Conservation (phyloP, 306 rosid species). For the Cucurbita pepo region DNA sequence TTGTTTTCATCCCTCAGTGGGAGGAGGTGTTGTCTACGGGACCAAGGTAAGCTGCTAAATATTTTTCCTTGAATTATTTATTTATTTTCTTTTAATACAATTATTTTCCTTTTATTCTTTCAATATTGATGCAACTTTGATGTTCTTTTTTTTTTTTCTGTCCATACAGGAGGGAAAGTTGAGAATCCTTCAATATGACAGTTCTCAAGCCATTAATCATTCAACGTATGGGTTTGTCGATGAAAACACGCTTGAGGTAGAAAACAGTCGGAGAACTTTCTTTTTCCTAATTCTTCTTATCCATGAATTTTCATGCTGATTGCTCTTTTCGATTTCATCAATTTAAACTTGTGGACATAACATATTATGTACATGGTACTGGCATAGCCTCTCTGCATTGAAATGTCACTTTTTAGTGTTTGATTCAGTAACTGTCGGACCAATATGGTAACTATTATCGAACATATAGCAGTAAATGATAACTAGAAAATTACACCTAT, state of each 20-base stretch:
- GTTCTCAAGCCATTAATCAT: conserved; percentile 16
- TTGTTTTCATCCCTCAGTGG: conserved; percentile 91
- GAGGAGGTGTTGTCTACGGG: conserved; percentile 98
- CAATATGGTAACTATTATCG: not conserved
- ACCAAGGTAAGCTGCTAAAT: conserved; percentile 49
- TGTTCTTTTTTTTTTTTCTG: not conserved
- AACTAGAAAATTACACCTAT: not conserved
- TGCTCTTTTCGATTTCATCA: not conserved
- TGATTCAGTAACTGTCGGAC: not conserved
- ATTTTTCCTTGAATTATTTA: not conserved
- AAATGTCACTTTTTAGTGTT: not conserved
- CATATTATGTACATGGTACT: not conserved
- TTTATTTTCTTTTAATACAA: not conserved
- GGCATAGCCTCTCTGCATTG: not conserved
- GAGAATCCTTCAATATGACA: conserved; percentile 46
- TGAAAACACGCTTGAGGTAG: conserved; percentile 43
- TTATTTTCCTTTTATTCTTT: not conserved
- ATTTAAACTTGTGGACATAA: not conserved
- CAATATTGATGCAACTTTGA: not conserved
- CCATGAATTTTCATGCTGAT: not conserved
- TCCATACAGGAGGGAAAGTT: conserved; percentile 88
- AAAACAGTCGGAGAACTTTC: not conserved
- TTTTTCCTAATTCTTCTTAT: not conserved
- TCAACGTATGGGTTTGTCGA: conserved; percentile 16
- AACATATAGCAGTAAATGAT: not conserved